phyloP scores from a whole-genome alignment of 306 rosid genomes.

The Citrullus amarus region DNA sequence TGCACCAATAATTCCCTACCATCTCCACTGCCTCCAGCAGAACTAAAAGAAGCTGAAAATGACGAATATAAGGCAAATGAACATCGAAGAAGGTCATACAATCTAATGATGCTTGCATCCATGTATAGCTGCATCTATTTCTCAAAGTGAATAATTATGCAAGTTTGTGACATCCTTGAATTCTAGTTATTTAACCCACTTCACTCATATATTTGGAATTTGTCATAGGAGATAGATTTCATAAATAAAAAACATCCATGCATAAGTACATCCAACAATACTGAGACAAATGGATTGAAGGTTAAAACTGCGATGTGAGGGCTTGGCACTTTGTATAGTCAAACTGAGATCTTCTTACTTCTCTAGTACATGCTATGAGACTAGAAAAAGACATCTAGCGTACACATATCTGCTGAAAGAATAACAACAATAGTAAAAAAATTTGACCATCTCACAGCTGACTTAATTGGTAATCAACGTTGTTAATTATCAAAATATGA shows the following conservation, averaged over 20 bases:
- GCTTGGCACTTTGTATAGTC: neutral
- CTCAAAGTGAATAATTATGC: neutral
- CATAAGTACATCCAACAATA: neutral
- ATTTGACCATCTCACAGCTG: neutral
- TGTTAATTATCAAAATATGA: neutral
- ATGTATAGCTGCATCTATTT: neutral
- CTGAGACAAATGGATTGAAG: neutral
- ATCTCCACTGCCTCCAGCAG: slow-evolving; percentile 32
- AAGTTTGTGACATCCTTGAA: neutral
- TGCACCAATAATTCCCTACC: slow-evolving; percentile 75
- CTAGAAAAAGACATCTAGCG: neutral
- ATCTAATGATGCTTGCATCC: neutral
- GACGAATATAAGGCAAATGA: neutral
- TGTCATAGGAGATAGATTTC: neutral
- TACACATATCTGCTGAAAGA: neutral
- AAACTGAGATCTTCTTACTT: neutral
- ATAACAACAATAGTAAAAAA: neutral
- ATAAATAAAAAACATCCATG: too few relatives aligned
- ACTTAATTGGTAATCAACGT: neutral
- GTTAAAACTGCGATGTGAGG: neutral
- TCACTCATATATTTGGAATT: neutral
- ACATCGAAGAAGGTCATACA: neutral
- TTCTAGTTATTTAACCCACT: neutral
- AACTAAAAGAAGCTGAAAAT: slow-evolving; percentile 50
- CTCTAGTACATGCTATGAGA: neutral